Base-by-base conservation (phyloP, 2,329 filamentous ascomycete genomes). In the Nemania sp. region DNA sequence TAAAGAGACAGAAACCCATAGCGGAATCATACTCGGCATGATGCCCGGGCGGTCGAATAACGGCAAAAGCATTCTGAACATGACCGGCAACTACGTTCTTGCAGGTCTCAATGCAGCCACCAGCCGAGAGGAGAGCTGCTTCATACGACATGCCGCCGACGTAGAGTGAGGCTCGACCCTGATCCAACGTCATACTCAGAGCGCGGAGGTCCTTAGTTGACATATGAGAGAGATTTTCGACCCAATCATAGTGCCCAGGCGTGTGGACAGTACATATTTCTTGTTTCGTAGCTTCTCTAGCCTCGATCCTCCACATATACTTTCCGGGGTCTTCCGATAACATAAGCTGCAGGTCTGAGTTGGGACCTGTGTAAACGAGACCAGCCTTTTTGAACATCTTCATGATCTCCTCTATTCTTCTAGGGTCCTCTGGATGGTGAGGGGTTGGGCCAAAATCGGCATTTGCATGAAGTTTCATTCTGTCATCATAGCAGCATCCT, bases 1-100 rank as follows among this genome's bases (percentile, higher is more conserved):
- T 98, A 83, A 98, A 98, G 67, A 98, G 88, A 79, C 96, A 99
- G 77, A 99, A 99, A 0, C 96, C 96, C 87, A 97, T 96, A 0
- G 95, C 88, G 41, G 90, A 85, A 74, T 96, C 87, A 66, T 89
- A 90, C 78, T 99, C 96, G 0, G 96, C 96, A 79, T 99, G 96
- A 76, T 99, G 96, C 0, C 96, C 96, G 0, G 96, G 96, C 1
- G 96, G 96, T 15, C 96, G 89, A 74, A 99, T 97, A 43, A 99
- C 91, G 0, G 96, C 96, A 78, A 99, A 96, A 0, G 93, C 94
- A 76, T 99, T 99, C 79, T 97, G 97, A 60, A 98, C 92, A 65
- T 89, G 87, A 3, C 93, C 92, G 2, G 87, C 86, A 26, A 96
- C 91, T 4, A 99, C 93, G n/a, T 93, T 92, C 79, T 94, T 92